A percentile compares a stretch with the other conserved stretches of the same genome.
Conservation (phyloP, 179 eudicot genomes). For the Silene coronaria region DNA sequence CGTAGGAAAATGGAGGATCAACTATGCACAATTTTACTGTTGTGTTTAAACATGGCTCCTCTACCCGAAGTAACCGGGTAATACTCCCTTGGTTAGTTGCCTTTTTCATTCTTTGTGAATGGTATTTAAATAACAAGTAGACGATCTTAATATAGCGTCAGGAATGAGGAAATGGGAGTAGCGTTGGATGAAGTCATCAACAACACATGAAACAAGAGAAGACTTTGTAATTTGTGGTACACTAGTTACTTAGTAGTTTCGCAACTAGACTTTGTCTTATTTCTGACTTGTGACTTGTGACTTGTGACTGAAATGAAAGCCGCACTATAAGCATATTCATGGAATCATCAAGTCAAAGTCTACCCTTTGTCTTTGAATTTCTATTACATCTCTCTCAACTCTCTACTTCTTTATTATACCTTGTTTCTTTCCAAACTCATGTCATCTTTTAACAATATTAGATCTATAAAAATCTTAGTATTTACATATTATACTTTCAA, state of each 20-base stretch:
- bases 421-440: not conserved
- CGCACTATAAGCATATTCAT: constrained; percentile 7
- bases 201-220: not conserved
- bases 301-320: not conserved
- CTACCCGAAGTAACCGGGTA: too few relatives aligned
- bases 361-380: not conserved
- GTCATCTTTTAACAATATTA: not conserved
- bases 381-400: not conserved
- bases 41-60: too few relatives aligned
- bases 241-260: not conserved
- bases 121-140: too few relatives aligned
- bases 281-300: not conserved
- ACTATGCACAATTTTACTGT: too few relatives aligned
- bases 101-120: too few relatives aligned
- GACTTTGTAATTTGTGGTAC: not conserved
- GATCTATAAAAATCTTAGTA: not conserved
- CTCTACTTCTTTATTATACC: not conserved
- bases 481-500: not conserved
- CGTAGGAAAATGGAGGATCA: too few relatives aligned
- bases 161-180: not conserved
- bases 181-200: not conserved
- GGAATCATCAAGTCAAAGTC: constrained; percentile 7
- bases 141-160: not conserved
- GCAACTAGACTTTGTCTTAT: not conserved
- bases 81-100: too few relatives aligned